These are phyloP conservation scores for Postia placenta DNA, from an alignment of 768 basidiomycete genomes.

Conservation along the genomic window DNA sequence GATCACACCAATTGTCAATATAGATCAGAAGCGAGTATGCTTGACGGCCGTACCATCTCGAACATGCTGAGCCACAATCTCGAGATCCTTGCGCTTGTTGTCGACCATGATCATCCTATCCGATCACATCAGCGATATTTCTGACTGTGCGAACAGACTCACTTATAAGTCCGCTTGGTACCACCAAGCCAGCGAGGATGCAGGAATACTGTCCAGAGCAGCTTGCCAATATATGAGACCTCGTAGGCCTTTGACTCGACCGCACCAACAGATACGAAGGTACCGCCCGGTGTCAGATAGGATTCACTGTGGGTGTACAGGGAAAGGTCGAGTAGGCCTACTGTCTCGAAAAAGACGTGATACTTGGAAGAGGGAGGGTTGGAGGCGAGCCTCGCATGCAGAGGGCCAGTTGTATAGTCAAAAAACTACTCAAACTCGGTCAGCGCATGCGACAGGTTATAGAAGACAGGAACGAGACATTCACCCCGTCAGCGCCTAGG, in stretches of 20 bases:
- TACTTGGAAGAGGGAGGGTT: slow-evolving; percentile 43
- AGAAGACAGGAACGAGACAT: slow-evolving; percentile 9
- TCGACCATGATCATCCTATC: background rate
- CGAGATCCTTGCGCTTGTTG: background rate
- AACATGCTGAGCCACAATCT: slow-evolving; percentile 1
- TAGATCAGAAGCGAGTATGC: background rate
- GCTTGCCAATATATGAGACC: slow-evolving; percentile 23
- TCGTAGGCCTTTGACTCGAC: slow-evolving; percentile 29
- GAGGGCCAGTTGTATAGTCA: slow-evolving; percentile 51
- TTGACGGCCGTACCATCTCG: background rate
- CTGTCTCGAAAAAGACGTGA: slow-evolving; percentile 55
- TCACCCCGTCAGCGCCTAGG: slow-evolving; percentile 63
- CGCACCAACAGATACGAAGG: slow-evolving; percentile 50
- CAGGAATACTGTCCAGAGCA: slow-evolving; percentile 27
- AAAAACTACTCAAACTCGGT: slow-evolving; percentile 33
- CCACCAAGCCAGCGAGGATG: slow-evolving; percentile 49
- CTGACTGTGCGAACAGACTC: slow-evolving; percentile 18
- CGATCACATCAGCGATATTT: too few species aligned
- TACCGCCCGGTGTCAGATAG: slow-evolving; percentile 51
- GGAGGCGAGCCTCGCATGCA: slow-evolving; percentile 37
- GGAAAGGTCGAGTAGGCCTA: slow-evolving; percentile 39
- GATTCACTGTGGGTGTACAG: slow-evolving; percentile 44
- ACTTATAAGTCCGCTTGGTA: slow-evolving; percentile 41
- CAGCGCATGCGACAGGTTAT: background rate
- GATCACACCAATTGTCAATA: background rate